Percentiles rank a stretch among this genome's conserved stretches.
Evolutionary conservation across 2,329 filamentous ascomycete genomes (phyloP).

Genomic region (Fusarium sulawesiense): DNA sequence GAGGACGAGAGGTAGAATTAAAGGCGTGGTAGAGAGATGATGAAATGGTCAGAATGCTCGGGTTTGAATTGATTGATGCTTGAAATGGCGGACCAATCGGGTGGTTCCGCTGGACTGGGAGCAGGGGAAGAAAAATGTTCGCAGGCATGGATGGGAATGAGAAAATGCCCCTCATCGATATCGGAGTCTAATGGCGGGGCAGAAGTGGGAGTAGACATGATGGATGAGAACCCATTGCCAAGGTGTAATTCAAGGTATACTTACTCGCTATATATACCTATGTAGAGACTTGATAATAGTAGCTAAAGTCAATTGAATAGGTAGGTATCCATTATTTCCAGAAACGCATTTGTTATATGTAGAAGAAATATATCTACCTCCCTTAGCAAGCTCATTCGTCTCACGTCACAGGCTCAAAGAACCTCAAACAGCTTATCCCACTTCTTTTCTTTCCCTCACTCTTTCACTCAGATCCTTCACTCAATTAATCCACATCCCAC

Average conservation of each 20-base stretch:
- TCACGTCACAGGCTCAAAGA: conserved; percentile 14
- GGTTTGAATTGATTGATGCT: conserved; percentile 22
- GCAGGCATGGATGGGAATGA: not conserved
- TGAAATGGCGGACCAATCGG: conserved; percentile 33
- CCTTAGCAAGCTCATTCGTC: not conserved
- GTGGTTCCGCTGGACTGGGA: conserved; percentile 6
- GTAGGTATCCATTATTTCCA: no score
- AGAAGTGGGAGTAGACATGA: conserved; percentile 2
- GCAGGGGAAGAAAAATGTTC: conserved; percentile 35
- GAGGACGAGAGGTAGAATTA: not conserved
- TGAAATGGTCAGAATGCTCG: conserved; percentile 11
- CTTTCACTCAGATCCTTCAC: conserved; percentile 1
- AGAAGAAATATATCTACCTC: not conserved
- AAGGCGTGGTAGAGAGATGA: conserved; percentile 1
- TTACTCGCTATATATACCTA: not conserved
- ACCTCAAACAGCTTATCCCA: conserved; percentile 21
- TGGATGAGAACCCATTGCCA: not conserved
- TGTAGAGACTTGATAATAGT: not conserved
- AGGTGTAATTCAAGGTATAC: not conserved
- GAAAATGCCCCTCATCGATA: conserved; percentile 37
- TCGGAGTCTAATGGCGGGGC: conserved; percentile 35
- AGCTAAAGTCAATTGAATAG: not conserved
- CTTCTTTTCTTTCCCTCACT: conserved; percentile 21
- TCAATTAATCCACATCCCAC: conserved; percentile 32
- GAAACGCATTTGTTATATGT: no score